Conservation (phyloP, 1,284 basidiomycete genomes). For the Neolentinus lepideus region DNA sequence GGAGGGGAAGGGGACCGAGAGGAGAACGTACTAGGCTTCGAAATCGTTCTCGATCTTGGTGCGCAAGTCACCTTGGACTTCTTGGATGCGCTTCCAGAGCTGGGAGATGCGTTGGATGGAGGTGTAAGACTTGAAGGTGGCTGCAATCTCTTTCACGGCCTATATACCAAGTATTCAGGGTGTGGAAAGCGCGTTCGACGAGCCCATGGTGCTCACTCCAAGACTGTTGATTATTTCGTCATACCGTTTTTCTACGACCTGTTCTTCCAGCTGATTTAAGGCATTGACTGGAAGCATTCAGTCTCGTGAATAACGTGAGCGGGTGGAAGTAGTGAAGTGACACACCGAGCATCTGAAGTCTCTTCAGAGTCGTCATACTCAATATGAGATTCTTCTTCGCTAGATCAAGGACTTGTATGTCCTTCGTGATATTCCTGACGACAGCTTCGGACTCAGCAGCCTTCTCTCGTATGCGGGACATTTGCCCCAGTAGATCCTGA, state of each 20-base stretch:
- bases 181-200: too few species aligned
- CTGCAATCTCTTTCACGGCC: conserved; percentile 84
- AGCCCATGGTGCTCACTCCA: conserved; percentile 43
- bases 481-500: conserved; percentile 88
- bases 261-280: conserved; percentile 73
- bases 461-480: conserved; percentile 92
- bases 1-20: background rate
- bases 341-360: conserved; percentile 91
- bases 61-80: conserved; percentile 71
- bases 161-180: conserved; percentile 20
- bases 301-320: background rate
- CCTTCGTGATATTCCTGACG: conserved; percentile 91
- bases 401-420: conserved; percentile 91
- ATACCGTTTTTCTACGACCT: conserved; percentile 75
- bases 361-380: conserved; percentile 87
- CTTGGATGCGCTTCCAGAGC: conserved; percentile 73
- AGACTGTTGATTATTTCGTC: conserved; percentile 79
- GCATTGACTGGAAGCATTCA: conserved; percentile 59
- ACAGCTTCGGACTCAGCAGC: conserved; percentile 95
- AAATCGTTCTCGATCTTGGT: conserved; percentile 82
- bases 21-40: conserved; percentile 71
- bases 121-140: conserved; percentile 70
- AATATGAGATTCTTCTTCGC: conserved; percentile 90
- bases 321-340: conserved; percentile 6
- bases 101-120: conserved; percentile 72